Evolutionary conservation across 495 filamentous ascomycete species (phyloP).

Genomic region (Lophiostoma macrostomum): DNA sequence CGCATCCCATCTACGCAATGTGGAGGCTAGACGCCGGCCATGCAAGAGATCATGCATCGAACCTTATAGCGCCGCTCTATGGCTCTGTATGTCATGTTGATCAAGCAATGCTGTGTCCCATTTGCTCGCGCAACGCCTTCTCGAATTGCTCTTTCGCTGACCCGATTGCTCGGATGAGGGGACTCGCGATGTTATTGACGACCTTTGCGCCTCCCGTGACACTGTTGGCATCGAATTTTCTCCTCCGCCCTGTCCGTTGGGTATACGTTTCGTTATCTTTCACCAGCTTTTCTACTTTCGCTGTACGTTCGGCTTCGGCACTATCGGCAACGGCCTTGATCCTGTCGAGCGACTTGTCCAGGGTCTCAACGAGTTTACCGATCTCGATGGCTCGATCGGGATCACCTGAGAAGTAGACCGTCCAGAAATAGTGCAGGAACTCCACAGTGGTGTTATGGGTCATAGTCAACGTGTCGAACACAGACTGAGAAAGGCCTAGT

Average conservation of each 20-base stretch:
- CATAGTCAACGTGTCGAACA: conserved; percentile 72
- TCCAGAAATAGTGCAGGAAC: conserved; percentile 96
- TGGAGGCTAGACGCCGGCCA: too few species aligned
- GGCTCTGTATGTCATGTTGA: too few species aligned
- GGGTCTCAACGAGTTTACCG: conserved; percentile 69
- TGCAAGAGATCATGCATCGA: too few species aligned
- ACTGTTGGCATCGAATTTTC: conserved; percentile 59
- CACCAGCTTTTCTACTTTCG: conserved; percentile 57
- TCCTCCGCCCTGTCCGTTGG: conserved; percentile 65
- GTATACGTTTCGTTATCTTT: conserved; percentile 64
- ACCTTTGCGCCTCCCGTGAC: conserved; percentile 71
- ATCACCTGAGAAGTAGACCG: conserved; percentile 79
- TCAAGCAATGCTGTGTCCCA: conserved; percentile 6
- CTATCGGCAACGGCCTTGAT: conserved; percentile 76
- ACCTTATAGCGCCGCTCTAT: too few species aligned
- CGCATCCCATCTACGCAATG: too few species aligned
- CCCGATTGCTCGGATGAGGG: conserved; percentile 64
- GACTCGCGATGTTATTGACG: conserved; percentile 70
- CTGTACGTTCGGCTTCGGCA: conserved; percentile 69
- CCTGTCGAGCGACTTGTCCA: conserved; percentile 70
- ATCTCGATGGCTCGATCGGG: conserved; percentile 72
- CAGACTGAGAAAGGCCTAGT: conserved; percentile 61
- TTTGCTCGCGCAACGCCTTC: conserved; percentile 59
- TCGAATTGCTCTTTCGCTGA: conserved; percentile 63
- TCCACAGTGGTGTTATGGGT: conserved; percentile 92